These are phyloP conservation scores for Amauroascus niger DNA, from an alignment of 2,329 filamentous ascomycete species.

Conservation along the genomic window DNA sequence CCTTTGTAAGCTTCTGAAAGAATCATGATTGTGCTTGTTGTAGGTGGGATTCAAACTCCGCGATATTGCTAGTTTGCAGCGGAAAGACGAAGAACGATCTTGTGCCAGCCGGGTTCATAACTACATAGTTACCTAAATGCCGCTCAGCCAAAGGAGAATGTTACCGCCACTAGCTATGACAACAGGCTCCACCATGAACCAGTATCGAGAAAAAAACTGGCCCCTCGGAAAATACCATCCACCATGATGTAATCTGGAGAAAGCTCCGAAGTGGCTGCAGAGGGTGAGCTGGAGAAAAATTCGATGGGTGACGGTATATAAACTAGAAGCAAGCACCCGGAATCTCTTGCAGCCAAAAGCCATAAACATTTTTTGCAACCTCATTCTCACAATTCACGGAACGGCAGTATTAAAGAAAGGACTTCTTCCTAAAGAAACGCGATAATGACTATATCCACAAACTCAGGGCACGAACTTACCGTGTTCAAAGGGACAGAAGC, in stretches of 20 bases:
- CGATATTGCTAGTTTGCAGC: too few species aligned
- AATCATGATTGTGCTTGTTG: too few species aligned
- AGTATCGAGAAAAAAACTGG: not conserved
- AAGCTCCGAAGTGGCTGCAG: not conserved
- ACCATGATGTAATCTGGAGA: not conserved
- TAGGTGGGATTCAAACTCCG: too few species aligned
- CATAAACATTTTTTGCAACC: not conserved
- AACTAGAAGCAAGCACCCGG: not conserved
- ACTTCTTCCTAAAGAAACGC: not conserved
- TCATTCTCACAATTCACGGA: not conserved
- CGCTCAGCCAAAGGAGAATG: too few species aligned
- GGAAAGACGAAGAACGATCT: too few species aligned
- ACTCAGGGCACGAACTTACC: conserved; percentile 1
- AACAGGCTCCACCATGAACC: not conserved
- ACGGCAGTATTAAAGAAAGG: not conserved
- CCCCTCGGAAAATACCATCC: not conserved
- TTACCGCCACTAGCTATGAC: not conserved
- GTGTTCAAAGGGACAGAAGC: conserved; percentile 9
- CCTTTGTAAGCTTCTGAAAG: too few species aligned
- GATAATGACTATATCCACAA: not conserved
- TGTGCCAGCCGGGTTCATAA: too few species aligned
- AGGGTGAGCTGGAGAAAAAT: not conserved
- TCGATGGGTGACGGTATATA: not conserved
- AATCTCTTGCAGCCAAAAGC: not conserved
- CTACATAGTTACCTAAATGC: too few species aligned